phyloP scores from a whole-genome alignment of 306 rosid genomes.

The Medicago truncatula region MtrunA17r5.0-ANR NC_053042.1:1360001-1360500 shows the following conservation, averaged over 20 bases:
- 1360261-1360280: background rate
- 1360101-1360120: too few species aligned
- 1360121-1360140: too few species aligned
- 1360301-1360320: slow-evolving; percentile 7
- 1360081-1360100: too few species aligned
- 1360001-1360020: too few species aligned
- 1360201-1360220: too few species aligned
- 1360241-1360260: background rate
- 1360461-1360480: slow-evolving; percentile 68
- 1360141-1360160: too few species aligned
- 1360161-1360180: too few species aligned
- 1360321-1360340: slow-evolving; percentile 8
- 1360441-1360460: slow-evolving; percentile 77
- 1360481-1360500: slow-evolving; percentile 76
- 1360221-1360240: too few species aligned
- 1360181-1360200: too few species aligned
- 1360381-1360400: slow-evolving; percentile 60
- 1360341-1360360: slow-evolving; percentile 29
- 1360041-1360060: too few species aligned
- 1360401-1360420: slow-evolving; percentile 70
- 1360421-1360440: slow-evolving; percentile 82
- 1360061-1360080: too few species aligned
- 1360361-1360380: slow-evolving; percentile 69
- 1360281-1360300: slow-evolving; percentile 3
- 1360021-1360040: too few species aligned